A percentile compares a stretch with the other conserved stretches of the same genome.
Conservation (phyloP, 148 eudicot genomes). For the Rhododendron henanense region DNA sequence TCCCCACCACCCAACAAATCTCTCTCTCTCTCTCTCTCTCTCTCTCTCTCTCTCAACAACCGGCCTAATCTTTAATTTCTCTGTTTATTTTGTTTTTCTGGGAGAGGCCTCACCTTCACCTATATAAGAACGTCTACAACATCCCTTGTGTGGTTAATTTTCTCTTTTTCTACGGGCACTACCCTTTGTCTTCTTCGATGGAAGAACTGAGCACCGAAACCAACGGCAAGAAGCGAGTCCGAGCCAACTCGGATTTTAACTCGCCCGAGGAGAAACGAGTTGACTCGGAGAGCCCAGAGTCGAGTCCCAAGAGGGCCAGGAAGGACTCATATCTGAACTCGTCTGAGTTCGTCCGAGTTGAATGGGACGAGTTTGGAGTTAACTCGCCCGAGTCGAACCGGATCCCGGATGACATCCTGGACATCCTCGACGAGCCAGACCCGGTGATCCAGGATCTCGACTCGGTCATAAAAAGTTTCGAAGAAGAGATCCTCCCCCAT, state of each 20-base stretch:
- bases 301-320: neutral
- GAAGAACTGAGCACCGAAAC: neutral
- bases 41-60: neutral
- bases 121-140: neutral
- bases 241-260: slow-evolving; percentile 14
- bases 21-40: neutral
- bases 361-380: neutral
- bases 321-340: neutral
- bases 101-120: neutral
- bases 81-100: neutral
- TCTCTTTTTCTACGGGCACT: neutral
- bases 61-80: too few relatives aligned
- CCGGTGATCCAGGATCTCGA: slow-evolving; percentile 29
- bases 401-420: slow-evolving; percentile 19
- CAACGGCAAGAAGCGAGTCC: slow-evolving; percentile 14
- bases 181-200: neutral
- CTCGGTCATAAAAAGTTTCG: slow-evolving; percentile 37
- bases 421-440: slow-evolving; percentile 30
- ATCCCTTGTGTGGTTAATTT: neutral
- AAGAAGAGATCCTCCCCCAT: slow-evolving; percentile 29
- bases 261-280: neutral
- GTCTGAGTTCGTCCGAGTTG: slow-evolving; percentile 4
- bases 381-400: neutral
- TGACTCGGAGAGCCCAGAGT: neutral
- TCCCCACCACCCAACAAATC: neutral